Percentiles rank a stretch among this genome's conserved stretches.
Conservation (phyloP, 1,284 basidiomycete species). For the Waitea zeae region DNA sequence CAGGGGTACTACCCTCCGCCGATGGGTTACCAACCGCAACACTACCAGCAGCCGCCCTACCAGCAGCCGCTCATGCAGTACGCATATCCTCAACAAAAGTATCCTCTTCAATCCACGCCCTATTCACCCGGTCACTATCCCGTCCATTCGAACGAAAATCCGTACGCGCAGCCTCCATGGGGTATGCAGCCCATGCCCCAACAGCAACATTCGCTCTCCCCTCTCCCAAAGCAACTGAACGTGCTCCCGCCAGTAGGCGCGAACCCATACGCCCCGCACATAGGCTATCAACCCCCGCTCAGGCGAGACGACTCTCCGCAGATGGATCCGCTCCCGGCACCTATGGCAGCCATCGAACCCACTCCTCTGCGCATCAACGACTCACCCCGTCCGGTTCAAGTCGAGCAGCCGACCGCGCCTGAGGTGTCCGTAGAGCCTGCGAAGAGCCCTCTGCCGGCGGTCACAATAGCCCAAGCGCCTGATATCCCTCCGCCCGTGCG, state of each 20-base stretch:
- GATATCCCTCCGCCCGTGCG: background rate
- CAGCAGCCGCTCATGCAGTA: too few species aligned
- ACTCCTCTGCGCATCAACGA: background rate
- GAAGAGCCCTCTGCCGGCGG: background rate
- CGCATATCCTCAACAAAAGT: background rate
- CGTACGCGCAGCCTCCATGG: background rate
- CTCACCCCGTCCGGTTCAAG: background rate
- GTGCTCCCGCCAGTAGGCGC: constrained; percentile 10
- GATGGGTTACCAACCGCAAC: too few species aligned
- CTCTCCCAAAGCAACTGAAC: constrained; percentile 15
- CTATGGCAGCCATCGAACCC: background rate
- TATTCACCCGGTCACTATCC: background rate
- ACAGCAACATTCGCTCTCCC: constrained; percentile 12
- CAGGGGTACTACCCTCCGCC: too few species aligned
- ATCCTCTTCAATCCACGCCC: background rate
- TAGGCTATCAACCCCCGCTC: constrained; percentile 2
- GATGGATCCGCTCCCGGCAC: background rate
- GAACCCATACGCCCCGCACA: background rate
- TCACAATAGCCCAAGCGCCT: background rate
- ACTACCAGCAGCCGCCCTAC: background rate
- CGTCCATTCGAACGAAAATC: background rate
- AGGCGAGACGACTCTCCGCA: too few species aligned
- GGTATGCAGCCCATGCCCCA: background rate
- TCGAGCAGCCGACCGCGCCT: background rate
- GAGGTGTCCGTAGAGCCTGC: background rate